Percentiles rank a stretch among this genome's conserved stretches.
Evolutionary conservation across 495 filamentous ascomycete species (phyloP).

Genomic region (Hamigera avellanea): DNA sequence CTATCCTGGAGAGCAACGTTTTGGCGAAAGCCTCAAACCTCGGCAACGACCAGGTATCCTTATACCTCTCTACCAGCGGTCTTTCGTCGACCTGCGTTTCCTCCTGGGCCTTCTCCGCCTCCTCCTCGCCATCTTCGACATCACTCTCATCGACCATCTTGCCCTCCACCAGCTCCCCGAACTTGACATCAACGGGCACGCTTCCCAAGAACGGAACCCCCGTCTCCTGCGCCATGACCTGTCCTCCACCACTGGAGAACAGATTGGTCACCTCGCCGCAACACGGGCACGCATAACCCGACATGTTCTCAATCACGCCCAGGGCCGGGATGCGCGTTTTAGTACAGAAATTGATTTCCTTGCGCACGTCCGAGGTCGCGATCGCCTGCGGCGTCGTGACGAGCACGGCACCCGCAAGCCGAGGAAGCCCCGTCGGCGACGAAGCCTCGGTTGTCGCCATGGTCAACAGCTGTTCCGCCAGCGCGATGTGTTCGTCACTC

Average conservation of each 20-base stretch:
- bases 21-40: constrained; percentile 61
- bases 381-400: constrained; percentile 96
- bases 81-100: constrained; percentile 39
- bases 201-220: constrained; percentile 72
- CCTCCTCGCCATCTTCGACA: constrained; percentile 12
- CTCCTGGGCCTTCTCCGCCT: constrained; percentile 35
- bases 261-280: constrained; percentile 90
- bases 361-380: constrained; percentile 83
- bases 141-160: constrained; percentile 25
- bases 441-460: constrained; percentile 23
- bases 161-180: constrained; percentile 55
- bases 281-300: constrained; percentile 88
- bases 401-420: constrained; percentile 69
- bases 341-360: constrained; percentile 90
- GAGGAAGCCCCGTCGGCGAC: constrained; percentile 20
- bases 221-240: constrained; percentile 83
- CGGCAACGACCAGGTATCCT: constrained; percentile 59
- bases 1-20: constrained; percentile 36
- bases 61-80: constrained; percentile 66
- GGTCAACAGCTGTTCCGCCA: constrained; percentile 72
- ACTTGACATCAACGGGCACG: constrained; percentile 77
- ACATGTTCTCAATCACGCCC: constrained; percentile 96
- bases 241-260: constrained; percentile 80
- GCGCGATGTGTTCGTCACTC: constrained; percentile 91
- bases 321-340: constrained; percentile 75